Evolutionary conservation across 495 filamentous ascomycete genomes (phyloP).

Genomic region (Lasiosphaeria ovina): DNA sequence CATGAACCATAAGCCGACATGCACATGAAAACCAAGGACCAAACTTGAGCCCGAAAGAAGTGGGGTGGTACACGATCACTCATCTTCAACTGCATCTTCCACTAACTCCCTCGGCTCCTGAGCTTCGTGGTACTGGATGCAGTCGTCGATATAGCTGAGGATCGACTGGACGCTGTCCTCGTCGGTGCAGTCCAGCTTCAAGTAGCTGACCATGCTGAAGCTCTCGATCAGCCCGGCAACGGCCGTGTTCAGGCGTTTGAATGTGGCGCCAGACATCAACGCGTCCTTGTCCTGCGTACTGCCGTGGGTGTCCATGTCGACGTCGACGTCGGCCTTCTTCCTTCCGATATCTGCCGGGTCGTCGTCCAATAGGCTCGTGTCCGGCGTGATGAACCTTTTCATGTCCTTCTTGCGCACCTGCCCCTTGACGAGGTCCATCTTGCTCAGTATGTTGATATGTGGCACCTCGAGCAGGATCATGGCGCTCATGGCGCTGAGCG

Average conservation of each 20-base stretch:
- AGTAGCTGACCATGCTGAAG: slow-evolving; percentile 95
- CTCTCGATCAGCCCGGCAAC: slow-evolving; percentile 90
- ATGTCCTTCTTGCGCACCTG: slow-evolving; percentile 78
- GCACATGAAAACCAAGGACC: not conserved
- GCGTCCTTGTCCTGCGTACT: slow-evolving; percentile 61
- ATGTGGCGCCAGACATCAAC: slow-evolving; percentile 76
- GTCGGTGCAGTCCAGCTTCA: slow-evolving; percentile 84
- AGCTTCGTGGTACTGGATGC: slow-evolving; percentile 92
- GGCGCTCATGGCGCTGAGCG: slow-evolving; percentile 92
- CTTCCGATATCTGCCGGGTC: slow-evolving; percentile 53
- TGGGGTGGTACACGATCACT: slow-evolving; percentile 13
- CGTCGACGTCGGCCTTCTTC: slow-evolving; percentile 37
- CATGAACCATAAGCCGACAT: too few relatives aligned
- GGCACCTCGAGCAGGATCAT: slow-evolving; percentile 98
- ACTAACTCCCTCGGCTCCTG: slow-evolving; percentile 88
- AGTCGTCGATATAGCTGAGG: slow-evolving; percentile 96
- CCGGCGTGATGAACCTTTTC: slow-evolving; percentile 82
- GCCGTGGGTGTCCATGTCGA: slow-evolving; percentile 35
- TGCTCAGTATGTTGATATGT: slow-evolving; percentile 89
- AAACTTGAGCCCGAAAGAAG: not conserved
- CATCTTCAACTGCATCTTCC: slow-evolving; percentile 69
- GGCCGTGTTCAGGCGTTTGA: slow-evolving; percentile 74
- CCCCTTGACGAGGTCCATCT: slow-evolving; percentile 93
- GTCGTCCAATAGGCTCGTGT: slow-evolving; percentile 73
- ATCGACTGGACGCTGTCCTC: slow-evolving; percentile 90